phyloP scores from a whole-genome alignment of 1,139 yeast species.

The Candida sojae region DNA sequence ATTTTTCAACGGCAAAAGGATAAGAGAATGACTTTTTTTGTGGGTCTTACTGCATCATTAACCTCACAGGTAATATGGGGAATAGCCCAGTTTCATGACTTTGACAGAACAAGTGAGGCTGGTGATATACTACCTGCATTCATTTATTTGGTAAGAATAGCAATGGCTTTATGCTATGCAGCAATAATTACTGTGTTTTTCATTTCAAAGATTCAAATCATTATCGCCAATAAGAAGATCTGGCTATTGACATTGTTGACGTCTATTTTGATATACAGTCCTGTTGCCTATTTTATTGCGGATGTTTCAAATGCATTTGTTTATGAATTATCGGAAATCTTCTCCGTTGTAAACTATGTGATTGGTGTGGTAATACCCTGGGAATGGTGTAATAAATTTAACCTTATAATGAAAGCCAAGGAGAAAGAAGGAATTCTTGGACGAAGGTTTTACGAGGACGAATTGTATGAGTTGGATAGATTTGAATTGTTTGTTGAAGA shows the following conservation, averaged over 20 bases:
- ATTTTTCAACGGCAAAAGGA: slow-evolving; percentile 72
- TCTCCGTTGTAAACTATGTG: slow-evolving; percentile 72
- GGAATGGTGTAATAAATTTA: slow-evolving; percentile 84
- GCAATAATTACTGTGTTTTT: slow-evolving; percentile 64
- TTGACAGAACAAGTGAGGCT: slow-evolving; percentile 39
- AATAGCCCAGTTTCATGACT: slow-evolving; percentile 52
- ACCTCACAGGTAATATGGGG: slow-evolving; percentile 73
- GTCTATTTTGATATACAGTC: slow-evolving; percentile 58
- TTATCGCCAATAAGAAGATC: slow-evolving; percentile 50
- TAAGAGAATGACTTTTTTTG: slow-evolving; percentile 61
- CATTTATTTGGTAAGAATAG: slow-evolving; percentile 74
- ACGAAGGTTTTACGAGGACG: slow-evolving; percentile 74
- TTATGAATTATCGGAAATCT: slow-evolving; percentile 69
- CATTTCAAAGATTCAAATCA: slow-evolving; percentile 54
- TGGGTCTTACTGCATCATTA: slow-evolving; percentile 60
- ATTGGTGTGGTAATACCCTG: slow-evolving; percentile 76
- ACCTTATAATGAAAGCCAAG: slow-evolving; percentile 58
- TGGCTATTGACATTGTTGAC: slow-evolving; percentile 63
- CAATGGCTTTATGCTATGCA: slow-evolving; percentile 72
- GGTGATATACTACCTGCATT: slow-evolving; percentile 74
- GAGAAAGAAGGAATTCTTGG: slow-evolving; percentile 84
- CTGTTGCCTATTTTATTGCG: slow-evolving; percentile 74
- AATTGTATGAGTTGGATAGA: slow-evolving; percentile 46
- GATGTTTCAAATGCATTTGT: slow-evolving; percentile 77
- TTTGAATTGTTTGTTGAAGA: slow-evolving; percentile 44